Evolutionary conservation across 192 early-diverging fungal genomes (phyloP).

Genomic region (Backusella circina): DNA sequence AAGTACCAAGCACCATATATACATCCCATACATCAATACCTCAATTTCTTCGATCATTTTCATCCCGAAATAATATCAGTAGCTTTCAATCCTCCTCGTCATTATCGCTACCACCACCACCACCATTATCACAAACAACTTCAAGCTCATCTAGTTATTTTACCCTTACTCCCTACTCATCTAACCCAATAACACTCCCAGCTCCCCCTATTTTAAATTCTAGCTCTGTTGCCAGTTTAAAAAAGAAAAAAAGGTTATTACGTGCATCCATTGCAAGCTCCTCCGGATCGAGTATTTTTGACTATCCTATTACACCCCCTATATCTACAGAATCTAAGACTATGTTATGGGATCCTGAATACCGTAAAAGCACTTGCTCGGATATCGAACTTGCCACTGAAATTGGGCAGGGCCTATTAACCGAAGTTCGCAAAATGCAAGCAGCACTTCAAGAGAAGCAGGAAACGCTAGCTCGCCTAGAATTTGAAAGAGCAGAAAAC

Average conservation of each 20-base stretch:
- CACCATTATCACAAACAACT: not conserved
- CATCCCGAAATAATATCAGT: not conserved
- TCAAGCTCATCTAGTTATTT: not conserved
- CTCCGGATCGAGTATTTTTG: not conserved
- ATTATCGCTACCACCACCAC: not conserved
- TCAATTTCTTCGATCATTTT: not conserved
- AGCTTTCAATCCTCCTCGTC: not conserved
- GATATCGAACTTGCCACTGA: slow-evolving; percentile 38
- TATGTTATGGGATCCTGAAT: slow-evolving; percentile 14
- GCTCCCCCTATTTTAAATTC: slow-evolving; percentile 3
- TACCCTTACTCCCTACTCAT: not conserved
- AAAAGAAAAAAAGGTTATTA: slow-evolving; percentile 5
- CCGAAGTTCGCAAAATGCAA: slow-evolving; percentile 38
- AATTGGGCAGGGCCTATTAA: slow-evolving; percentile 30
- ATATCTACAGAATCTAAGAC: not conserved
- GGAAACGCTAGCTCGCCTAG: slow-evolving; percentile 16
- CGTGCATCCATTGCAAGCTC: not conserved
- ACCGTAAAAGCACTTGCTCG: slow-evolving; percentile 6
- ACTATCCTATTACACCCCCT: not conserved
- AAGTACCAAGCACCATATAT: not conserved
- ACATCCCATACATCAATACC: not conserved
- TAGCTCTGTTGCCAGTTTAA: not conserved
- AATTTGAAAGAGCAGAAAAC: slow-evolving; percentile 20
- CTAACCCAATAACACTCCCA: slow-evolving; percentile 2
- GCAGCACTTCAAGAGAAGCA: slow-evolving; percentile 27